Evolutionary conservation across 2,329 filamentous ascomycete species (phyloP).

Genomic region (Tolypocladium tundrense): DNA sequence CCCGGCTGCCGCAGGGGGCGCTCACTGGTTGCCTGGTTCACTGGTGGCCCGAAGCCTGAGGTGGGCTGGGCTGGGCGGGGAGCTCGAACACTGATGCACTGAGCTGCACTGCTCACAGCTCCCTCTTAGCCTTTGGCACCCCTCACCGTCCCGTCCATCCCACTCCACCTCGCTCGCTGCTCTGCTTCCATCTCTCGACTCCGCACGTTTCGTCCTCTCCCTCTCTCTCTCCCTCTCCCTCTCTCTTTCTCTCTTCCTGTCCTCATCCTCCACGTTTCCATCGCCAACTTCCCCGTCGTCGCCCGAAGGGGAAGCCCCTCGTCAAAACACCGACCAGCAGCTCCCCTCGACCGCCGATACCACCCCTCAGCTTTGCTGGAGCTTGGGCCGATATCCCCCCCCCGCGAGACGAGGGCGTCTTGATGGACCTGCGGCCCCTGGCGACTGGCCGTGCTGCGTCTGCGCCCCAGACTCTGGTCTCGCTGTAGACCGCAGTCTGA

Average conservation of each 20-base stretch:
- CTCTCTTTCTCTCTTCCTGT: background rate
- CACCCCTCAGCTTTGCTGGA: background rate
- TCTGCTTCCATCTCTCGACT: background rate
- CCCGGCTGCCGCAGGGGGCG: background rate
- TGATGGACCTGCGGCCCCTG: slow-evolving; percentile 27
- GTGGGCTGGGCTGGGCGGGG: background rate
- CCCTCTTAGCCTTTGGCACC: background rate
- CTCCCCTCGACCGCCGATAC: background rate
- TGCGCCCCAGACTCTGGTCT: slow-evolving; percentile 18
- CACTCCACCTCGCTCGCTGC: slow-evolving; percentile 1
- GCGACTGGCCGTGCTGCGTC: slow-evolving; percentile 22
- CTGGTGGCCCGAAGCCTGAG: background rate
- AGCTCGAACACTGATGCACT: background rate
- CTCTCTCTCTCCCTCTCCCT: background rate
- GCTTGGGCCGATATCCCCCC: background rate
- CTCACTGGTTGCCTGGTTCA: too few relatives aligned
- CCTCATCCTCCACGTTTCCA: background rate
- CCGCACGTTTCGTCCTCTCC: slow-evolving; percentile 1
- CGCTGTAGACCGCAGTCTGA: slow-evolving; percentile 16
- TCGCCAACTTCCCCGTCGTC: background rate
- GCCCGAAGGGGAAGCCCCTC: background rate
- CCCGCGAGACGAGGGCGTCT: slow-evolving; percentile 12
- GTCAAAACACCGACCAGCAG: background rate
- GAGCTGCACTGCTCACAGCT: background rate
- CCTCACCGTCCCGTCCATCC: background rate